Evolutionary conservation across 2,329 filamentous ascomycete genomes (phyloP).

Genomic region (Aspergillus bombycis): DNA sequence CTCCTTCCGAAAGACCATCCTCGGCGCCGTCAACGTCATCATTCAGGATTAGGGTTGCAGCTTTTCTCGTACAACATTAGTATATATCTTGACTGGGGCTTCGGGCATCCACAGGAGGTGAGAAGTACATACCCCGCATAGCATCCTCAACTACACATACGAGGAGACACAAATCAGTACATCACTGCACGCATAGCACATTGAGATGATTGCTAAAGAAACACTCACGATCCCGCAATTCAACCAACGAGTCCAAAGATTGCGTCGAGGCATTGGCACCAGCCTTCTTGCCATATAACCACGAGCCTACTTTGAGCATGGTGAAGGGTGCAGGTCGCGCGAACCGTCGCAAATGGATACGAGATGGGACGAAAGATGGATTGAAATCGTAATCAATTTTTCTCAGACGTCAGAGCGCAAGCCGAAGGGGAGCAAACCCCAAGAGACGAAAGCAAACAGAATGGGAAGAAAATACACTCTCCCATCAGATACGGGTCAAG

Average conservation of each 20-base stretch:
- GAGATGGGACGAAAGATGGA: conserved; percentile 2
- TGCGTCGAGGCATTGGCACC: conserved; percentile 51
- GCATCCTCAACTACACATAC: conserved; percentile 41
- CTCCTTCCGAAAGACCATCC: conserved; percentile 68
- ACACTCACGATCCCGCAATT: conserved; percentile 54
- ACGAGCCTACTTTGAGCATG: conserved; percentile 49
- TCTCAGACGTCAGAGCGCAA: conserved; percentile 12
- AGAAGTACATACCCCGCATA: conserved; percentile 43
- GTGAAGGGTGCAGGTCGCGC: conserved; percentile 8
- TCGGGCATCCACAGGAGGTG: conserved; percentile 3
- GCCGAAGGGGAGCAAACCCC: conserved; percentile 22
- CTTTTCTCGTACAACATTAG: conserved; percentile 34
- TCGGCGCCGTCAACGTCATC: conserved; percentile 89
- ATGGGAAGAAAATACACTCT: conserved; percentile 31
- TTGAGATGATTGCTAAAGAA: background rate
- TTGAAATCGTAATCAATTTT: conserved; percentile 8
- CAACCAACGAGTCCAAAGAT: conserved; percentile 60
- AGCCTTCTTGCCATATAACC: conserved; percentile 49
- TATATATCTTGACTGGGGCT: background rate
- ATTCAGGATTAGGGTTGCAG: conserved; percentile 76
- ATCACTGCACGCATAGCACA: conserved; percentile 17
- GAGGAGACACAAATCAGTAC: conserved; percentile 24
- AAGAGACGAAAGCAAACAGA: conserved; percentile 22
- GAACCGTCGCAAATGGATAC: background rate
- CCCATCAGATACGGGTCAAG: conserved; percentile 24